phyloP scores from a whole-genome alignment of 768 basidiomycete genomes.

The Boletus speciosus region DNA sequence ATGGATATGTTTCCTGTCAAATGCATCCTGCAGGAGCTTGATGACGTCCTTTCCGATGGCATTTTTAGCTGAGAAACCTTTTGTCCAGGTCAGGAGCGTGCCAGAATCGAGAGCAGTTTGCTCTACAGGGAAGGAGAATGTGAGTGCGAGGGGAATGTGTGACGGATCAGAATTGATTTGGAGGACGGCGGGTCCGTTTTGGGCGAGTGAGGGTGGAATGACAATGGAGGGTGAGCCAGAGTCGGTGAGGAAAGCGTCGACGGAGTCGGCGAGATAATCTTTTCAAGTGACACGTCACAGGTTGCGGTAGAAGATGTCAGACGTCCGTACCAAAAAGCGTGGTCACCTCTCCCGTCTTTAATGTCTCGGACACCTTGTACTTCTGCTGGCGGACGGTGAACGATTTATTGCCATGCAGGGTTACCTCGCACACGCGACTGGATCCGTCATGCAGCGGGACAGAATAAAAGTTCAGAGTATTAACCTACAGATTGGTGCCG shows the following conservation, averaged over 20 bases:
- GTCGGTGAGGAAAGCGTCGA: slow-evolving; percentile 87
- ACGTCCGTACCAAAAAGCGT: slow-evolving; percentile 71
- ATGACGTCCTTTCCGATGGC: slow-evolving; percentile 89
- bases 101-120: slow-evolving; percentile 91
- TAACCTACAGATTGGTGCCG: slow-evolving; percentile 89
- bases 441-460: slow-evolving; percentile 1
- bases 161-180: slow-evolving; percentile 34
- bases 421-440: slow-evolving; percentile 93
- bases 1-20: slow-evolving; percentile 87
- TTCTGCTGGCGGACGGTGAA: slow-evolving; percentile 93
- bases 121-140: slow-evolving; percentile 97
- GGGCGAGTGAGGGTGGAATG: slow-evolving; percentile 27
- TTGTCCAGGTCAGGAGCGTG: slow-evolving; percentile 91
- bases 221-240: slow-evolving; percentile 27
- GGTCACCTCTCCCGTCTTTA: slow-evolving; percentile 90
- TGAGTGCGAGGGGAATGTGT: slow-evolving; percentile 75
- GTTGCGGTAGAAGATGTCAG: background rate
- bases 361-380: slow-evolving; percentile 89
- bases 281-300: slow-evolving; percentile 12
- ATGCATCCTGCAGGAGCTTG: slow-evolving; percentile 84
- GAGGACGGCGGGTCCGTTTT: slow-evolving; percentile 11
- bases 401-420: slow-evolving; percentile 83
- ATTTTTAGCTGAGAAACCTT: slow-evolving; percentile 91
- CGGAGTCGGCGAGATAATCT: slow-evolving; percentile 98
- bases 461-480: background rate